Evolutionary conservation across 2,329 filamentous ascomycete species (phyloP).

Genomic region (Aspergillus caelatus): DNA sequence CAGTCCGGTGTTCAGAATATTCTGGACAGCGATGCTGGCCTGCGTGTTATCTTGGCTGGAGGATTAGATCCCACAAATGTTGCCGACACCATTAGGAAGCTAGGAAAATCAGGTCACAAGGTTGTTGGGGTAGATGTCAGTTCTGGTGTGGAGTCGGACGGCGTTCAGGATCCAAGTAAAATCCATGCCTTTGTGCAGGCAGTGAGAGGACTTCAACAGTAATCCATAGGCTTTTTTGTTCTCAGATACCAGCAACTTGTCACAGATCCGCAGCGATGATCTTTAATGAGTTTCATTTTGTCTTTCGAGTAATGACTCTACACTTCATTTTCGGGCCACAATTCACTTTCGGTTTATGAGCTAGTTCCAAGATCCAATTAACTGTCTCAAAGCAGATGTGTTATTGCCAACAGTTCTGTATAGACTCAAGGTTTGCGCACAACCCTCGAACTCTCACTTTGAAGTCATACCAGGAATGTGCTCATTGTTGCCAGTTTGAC

Average conservation of each 20-base stretch:
- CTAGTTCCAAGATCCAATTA: background rate
- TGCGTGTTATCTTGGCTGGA: constrained; percentile 81
- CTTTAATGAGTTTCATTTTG: constrained; percentile 4
- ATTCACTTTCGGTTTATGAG: constrained; percentile 6
- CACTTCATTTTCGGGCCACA: constrained; percentile 7
- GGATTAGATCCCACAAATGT: constrained; percentile 84
- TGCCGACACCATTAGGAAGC: constrained; percentile 61
- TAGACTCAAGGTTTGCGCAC: background rate
- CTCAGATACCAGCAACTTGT: background rate
- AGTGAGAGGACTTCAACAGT: constrained; percentile 59
- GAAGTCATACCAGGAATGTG: background rate
- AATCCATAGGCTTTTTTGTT: constrained; percentile 12
- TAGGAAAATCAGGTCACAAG: constrained; percentile 63
- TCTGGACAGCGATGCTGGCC: constrained; percentile 68
- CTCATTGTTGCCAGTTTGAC: background rate
- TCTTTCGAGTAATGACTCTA: background rate
- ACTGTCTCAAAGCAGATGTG: background rate
- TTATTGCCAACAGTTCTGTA: background rate
- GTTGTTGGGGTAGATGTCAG: constrained; percentile 89
- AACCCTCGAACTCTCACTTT: background rate
- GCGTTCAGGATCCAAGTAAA: constrained; percentile 76
- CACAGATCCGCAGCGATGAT: constrained; percentile 10
- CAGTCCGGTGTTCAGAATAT: constrained; percentile 67
- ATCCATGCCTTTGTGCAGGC: constrained; percentile 79
- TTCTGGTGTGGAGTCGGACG: constrained; percentile 86